phyloP scores from a whole-genome alignment of 768 basidiomycete species.

The Amanita fuliginea region DNA sequence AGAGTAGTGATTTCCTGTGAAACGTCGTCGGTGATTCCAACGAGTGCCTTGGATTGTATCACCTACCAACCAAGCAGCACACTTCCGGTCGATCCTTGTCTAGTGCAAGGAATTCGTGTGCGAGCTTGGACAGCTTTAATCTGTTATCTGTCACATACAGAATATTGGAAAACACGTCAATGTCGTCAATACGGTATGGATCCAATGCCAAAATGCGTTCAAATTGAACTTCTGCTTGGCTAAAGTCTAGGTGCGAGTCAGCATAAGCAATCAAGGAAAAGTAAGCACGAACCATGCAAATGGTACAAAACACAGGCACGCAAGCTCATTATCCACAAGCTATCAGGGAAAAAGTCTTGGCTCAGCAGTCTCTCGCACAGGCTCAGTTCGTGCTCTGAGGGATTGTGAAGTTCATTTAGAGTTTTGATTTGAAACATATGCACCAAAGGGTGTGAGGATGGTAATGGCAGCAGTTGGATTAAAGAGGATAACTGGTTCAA shows the following conservation, averaged over 20 bases:
- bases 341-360: slow-evolving; percentile 66
- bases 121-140: slow-evolving; percentile 80
- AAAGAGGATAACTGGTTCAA: slow-evolving; percentile 33
- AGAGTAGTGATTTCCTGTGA: slow-evolving; percentile 92
- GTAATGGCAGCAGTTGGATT: slow-evolving; percentile 35
- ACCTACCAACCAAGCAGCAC: slow-evolving; percentile 89
- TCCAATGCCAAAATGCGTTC: slow-evolving; percentile 71
- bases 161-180: slow-evolving; percentile 95
- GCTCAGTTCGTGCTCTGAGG: slow-evolving; percentile 75
- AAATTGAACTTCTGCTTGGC: slow-evolving; percentile 76
- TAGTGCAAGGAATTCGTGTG: slow-evolving; percentile 80
- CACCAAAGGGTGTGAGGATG: slow-evolving; percentile 36
- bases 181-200: slow-evolving; percentile 86
- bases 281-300: slow-evolving; percentile 59
- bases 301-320: slow-evolving; percentile 85
- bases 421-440: slow-evolving; percentile 79
- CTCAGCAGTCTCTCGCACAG: slow-evolving; percentile 71
- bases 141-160: slow-evolving; percentile 90
- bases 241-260: slow-evolving; percentile 53
- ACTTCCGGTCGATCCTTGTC: slow-evolving; percentile 95
- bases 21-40: neutral
- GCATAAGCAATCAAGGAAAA: slow-evolving; percentile 4
- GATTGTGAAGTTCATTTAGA: slow-evolving; percentile 80
- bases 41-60: slow-evolving; percentile 15
- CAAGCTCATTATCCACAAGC: slow-evolving; percentile 78